Conservation (phyloP, 2,329 filamentous ascomycete genomes). For the Leptosphaerulina australis region DNA sequence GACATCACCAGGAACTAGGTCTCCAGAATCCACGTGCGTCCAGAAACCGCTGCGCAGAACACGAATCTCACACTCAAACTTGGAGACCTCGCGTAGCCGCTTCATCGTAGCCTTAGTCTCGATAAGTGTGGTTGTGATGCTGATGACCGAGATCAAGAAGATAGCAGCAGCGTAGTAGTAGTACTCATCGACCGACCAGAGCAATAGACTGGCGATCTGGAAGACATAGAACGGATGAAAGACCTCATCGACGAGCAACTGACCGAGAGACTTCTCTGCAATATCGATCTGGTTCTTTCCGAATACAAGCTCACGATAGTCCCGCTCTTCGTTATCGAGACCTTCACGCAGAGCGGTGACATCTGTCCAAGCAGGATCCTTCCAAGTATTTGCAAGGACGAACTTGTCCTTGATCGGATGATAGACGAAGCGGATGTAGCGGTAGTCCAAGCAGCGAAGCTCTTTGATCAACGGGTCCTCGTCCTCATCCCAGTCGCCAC, state of each 20-base stretch:
- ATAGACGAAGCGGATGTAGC: constrained; percentile 91
- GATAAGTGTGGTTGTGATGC: constrained; percentile 84
- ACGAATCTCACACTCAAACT: constrained; percentile 92
- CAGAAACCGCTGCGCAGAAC: constrained; percentile 95
- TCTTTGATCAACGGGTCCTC: constrained; percentile 76
- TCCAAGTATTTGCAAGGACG: constrained; percentile 85
- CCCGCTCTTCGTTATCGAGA: constrained; percentile 87
- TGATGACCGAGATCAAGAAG: constrained; percentile 90
- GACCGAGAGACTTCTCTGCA: constrained; percentile 80
- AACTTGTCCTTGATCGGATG: constrained; percentile 91
- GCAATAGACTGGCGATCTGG: constrained; percentile 88
- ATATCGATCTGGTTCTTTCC: constrained; percentile 91
- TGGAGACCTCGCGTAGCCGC: constrained; percentile 86
- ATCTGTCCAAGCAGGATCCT: constrained; percentile 87
- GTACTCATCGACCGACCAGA: constrained; percentile 96
- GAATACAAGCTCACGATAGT: constrained; percentile 82
- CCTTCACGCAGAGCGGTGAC: constrained; percentile 76
- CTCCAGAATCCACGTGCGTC: constrained; percentile 83
- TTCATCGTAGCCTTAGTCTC: constrained; percentile 94
- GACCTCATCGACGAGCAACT: constrained; percentile 89
- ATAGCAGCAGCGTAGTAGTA: constrained; percentile 98
- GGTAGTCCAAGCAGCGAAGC: constrained; percentile 83
- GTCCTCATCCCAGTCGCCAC: constrained; percentile 72
- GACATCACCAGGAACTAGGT: constrained; percentile 92
- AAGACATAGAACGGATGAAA: constrained; percentile 99